These are phyloP conservation scores for Candida stauntonica DNA, from an alignment of 805 yeast species.

Conservation along the genomic window DNA sequence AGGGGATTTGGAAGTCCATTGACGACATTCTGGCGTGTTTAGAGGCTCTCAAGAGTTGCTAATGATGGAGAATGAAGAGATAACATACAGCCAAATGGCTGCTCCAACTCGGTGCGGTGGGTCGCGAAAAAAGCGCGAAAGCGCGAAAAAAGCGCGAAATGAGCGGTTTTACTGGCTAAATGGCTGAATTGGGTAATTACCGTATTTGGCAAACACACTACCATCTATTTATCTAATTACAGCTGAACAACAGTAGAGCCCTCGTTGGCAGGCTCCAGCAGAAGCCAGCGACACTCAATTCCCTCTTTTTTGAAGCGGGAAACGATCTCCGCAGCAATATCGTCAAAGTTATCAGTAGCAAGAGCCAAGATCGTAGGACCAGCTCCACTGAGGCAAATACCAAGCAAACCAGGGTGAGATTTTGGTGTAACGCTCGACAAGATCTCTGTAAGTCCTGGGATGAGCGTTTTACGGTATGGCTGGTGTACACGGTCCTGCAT, in stretches of 20 bases:
- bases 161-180: background rate
- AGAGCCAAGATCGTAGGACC: conserved; percentile 95
- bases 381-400: conserved; percentile 95
- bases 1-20: conserved; percentile 18
- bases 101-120: conserved; percentile 3
- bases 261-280: conserved; percentile 80
- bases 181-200: background rate
- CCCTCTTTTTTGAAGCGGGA: conserved; percentile 59
- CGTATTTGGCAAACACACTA: no score
- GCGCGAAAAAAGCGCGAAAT: background rate
- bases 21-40: background rate
- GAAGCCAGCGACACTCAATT: conserved; percentile 75
- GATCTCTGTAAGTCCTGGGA: conserved; percentile 87
- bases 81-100: conserved; percentile 3
- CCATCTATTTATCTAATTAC: no score
- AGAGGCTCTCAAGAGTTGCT: background rate
- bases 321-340: conserved; percentile 74
- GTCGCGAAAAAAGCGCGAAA: background rate
- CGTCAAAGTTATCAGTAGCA: conserved; percentile 85
- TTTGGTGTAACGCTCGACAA: conserved; percentile 76
- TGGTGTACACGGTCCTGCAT: conserved; percentile 98
- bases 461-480: conserved; percentile 88
- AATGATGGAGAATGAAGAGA: background rate
- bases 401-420: conserved; percentile 79
- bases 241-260: conserved; percentile 63